phyloP scores from a whole-genome alignment of 2,329 filamentous ascomycete genomes.

The Chaetothyriales sp. region DNA sequence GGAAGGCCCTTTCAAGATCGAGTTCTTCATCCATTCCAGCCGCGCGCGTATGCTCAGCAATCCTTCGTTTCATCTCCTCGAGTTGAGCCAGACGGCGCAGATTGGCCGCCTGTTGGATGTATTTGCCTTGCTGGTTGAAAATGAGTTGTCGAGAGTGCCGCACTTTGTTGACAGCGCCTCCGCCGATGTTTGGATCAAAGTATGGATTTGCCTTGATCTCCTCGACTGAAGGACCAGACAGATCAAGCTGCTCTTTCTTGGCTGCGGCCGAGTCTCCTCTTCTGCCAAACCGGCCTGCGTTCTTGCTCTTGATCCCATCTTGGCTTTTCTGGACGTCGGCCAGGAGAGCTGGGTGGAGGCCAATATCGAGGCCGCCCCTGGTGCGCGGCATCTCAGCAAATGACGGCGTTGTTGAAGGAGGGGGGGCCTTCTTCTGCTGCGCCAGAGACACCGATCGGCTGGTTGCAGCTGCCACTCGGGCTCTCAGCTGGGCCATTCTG shows the following conservation, averaged over 20 bases:
- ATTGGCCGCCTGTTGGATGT: slow-evolving; percentile 84
- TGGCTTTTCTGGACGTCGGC: slow-evolving; percentile 28
- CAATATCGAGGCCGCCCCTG: slow-evolving; percentile 56
- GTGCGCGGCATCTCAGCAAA: slow-evolving; percentile 34
- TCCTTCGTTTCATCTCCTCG: slow-evolving; percentile 87
- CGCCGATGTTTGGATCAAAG: slow-evolving; percentile 55
- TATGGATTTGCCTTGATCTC: slow-evolving; percentile 62
- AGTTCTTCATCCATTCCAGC: slow-evolving; percentile 88
- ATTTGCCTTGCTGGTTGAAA: slow-evolving; percentile 95
- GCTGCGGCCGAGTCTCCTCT: slow-evolving; percentile 31
- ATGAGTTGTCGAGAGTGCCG: slow-evolving; percentile 61
- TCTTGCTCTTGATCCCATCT: slow-evolving; percentile 5
- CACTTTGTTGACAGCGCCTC: slow-evolving; percentile 42
- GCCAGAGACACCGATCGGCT: slow-evolving; percentile 29
- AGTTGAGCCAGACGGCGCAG: slow-evolving; percentile 73
- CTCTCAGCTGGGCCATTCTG: slow-evolving; percentile 65
- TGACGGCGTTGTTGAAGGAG: slow-evolving; percentile 27
- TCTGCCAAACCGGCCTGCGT: slow-evolving; percentile 39
- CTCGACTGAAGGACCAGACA: slow-evolving; percentile 42
- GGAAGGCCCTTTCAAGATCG: slow-evolving; percentile 75
- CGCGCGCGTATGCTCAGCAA: slow-evolving; percentile 72
- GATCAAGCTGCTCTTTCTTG: slow-evolving; percentile 37
- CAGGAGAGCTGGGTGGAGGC: slow-evolving; percentile 59
- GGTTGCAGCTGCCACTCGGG: slow-evolving; percentile 62
- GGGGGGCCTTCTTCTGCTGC: slow-evolving; percentile 31